phyloP scores from a whole-genome alignment of 768 basidiomycete genomes.

The Rickenella mellea region DNA sequence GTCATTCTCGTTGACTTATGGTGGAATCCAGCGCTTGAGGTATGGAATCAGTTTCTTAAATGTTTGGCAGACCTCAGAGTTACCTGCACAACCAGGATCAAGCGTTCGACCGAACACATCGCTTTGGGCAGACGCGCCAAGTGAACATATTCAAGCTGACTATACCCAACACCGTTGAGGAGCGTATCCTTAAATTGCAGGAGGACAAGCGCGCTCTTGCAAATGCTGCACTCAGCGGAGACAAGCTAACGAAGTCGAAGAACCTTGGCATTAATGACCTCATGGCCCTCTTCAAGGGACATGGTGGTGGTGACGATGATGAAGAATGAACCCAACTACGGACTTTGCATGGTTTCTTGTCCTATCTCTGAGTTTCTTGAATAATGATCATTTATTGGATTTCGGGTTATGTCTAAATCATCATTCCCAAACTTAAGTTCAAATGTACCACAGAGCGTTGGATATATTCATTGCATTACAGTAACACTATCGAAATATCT shows the following conservation, averaged over 20 bases:
- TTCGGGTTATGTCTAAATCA: no score
- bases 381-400: no score
- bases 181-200: constrained; percentile 83
- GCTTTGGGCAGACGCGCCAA: constrained; percentile 77
- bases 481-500: no score
- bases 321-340: constrained; percentile 39
- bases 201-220: constrained; percentile 84
- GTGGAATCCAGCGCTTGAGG: constrained; percentile 90
- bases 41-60: constrained; percentile 25
- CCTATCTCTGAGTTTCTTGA: no score
- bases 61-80: constrained; percentile 1
- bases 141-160: constrained; percentile 88
- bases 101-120: constrained; percentile 87
- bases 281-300: constrained; percentile 67
- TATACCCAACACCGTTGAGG: constrained; percentile 79
- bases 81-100: constrained; percentile 49
- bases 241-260: constrained; percentile 77
- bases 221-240: constrained; percentile 76
- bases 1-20: constrained; percentile 90
- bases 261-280: constrained; percentile 76
- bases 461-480: no score
- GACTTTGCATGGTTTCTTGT: no score
- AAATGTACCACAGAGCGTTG: no score
- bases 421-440: no score
- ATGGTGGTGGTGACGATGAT: constrained; percentile 48